Evolutionary conservation across 169 alveolate species (phyloP).

Genomic region (Theileria orientalis): DNA sequence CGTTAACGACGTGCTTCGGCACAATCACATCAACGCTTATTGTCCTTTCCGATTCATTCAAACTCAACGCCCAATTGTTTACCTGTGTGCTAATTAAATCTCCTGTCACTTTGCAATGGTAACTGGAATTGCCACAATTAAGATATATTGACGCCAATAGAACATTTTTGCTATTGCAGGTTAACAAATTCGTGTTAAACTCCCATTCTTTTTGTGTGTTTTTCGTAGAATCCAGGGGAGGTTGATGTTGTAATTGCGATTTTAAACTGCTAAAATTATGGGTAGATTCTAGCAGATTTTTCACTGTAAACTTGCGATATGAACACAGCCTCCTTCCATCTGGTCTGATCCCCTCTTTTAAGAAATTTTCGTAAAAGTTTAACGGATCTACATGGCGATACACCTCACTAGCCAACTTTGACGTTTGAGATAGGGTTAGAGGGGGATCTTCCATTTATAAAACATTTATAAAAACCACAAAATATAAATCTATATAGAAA

Average conservation of each 20-base stretch:
- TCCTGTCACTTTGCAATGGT: slow-evolving; percentile 42
- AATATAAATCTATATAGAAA: too few species aligned
- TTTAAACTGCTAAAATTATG: not conserved
- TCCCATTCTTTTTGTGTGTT: too few species aligned
- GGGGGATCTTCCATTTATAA: slow-evolving; percentile 13
- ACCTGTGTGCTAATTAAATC: not conserved
- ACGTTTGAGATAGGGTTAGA: slow-evolving; percentile 17
- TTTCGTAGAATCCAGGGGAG: too few species aligned
- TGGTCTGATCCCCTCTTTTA: slow-evolving; percentile 44
- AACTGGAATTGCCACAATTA: slow-evolving; percentile 45
- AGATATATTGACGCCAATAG: slow-evolving; percentile 29
- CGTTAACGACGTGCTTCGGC: slow-evolving; percentile 52
- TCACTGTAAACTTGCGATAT: slow-evolving; percentile 36
- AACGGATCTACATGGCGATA: slow-evolving; percentile 52
- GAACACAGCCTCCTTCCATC: slow-evolving; percentile 57
- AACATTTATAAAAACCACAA: not conserved
- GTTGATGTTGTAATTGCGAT: too few species aligned
- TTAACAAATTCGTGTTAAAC: too few species aligned
- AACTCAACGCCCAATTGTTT: not conserved
- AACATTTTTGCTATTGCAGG: not conserved
- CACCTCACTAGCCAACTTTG: slow-evolving; percentile 42
- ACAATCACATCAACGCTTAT: slow-evolving; percentile 18
- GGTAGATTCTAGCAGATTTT: slow-evolving; percentile 20
- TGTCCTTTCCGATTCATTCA: not conserved
- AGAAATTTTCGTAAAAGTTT: slow-evolving; percentile 26